A percentile compares a stretch with the other conserved stretches of the same genome.
Evolutionary conservation across 2,329 filamentous ascomycete genomes (phyloP).

Genomic region (Ophiostoma populinum): DNA sequence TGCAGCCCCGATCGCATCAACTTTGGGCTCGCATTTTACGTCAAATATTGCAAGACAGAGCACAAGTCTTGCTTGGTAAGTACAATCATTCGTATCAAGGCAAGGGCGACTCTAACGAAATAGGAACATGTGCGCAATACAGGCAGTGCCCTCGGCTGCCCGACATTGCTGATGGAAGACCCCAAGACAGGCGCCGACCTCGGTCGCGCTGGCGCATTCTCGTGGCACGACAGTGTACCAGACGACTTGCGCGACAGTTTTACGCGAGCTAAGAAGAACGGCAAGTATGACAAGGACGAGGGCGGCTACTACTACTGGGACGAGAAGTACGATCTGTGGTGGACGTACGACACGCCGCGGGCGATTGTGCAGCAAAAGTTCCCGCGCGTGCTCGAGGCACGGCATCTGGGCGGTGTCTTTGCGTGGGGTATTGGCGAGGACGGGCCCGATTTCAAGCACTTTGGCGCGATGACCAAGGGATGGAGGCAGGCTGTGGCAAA

Average conservation of each 20-base stretch:
- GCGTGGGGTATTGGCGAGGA: slow-evolving; percentile 63
- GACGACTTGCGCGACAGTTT: slow-evolving; percentile 39
- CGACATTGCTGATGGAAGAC: slow-evolving; percentile 40
- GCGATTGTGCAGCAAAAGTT: slow-evolving; percentile 44
- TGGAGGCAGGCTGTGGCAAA: slow-evolving; percentile 8
- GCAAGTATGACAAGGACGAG: slow-evolving; percentile 34
- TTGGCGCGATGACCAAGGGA: slow-evolving; percentile 18
- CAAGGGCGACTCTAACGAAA: neutral
- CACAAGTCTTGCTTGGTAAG: slow-evolving; percentile 20
- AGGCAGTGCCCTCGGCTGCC: slow-evolving; percentile 34
- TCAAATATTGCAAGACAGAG: slow-evolving; percentile 46
- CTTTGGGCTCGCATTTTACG: slow-evolving; percentile 51
- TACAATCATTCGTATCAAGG: neutral
- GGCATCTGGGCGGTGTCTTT: slow-evolving; percentile 51
- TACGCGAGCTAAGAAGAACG: slow-evolving; percentile 31
- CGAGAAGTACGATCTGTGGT: slow-evolving; percentile 39
- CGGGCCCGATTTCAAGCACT: slow-evolving; percentile 24
- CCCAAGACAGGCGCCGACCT: slow-evolving; percentile 40
- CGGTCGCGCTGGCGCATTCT: slow-evolving; percentile 33
- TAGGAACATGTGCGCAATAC: neutral
- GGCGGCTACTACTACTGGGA: slow-evolving; percentile 60
- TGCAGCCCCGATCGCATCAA: slow-evolving; percentile 38
- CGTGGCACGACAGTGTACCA: slow-evolving; percentile 39
- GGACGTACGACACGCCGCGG: slow-evolving; percentile 53
- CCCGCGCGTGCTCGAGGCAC: slow-evolving; percentile 34